Percentiles rank a stretch among this genome's conserved stretches.
Evolutionary conservation across 2,329 filamentous ascomycete species (phyloP).

Genomic region (Cladorrhinum sp.): DNA sequence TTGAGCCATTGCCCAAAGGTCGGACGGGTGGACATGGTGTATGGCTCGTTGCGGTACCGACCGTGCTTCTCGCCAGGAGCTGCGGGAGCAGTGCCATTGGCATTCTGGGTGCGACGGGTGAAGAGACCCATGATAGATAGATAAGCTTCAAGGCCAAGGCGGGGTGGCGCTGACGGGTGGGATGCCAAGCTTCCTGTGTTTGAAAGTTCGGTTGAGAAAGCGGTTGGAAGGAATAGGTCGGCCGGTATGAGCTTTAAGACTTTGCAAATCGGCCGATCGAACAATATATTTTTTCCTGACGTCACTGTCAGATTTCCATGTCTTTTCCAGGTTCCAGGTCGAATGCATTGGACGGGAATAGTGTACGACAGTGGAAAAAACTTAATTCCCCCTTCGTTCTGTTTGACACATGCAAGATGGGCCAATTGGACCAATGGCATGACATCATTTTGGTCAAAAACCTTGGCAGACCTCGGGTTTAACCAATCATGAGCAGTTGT

Average conservation of each 20-base stretch:
- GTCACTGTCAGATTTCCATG: neutral
- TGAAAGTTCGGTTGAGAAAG: neutral
- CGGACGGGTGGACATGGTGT: slow-evolving; percentile 41
- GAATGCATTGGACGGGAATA: neutral
- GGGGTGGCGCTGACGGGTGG: neutral
- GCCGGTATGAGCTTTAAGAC: neutral
- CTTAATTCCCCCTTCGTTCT: neutral
- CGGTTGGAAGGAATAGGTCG: neutral
- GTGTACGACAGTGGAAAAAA: neutral
- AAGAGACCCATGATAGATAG: slow-evolving; percentile 25
- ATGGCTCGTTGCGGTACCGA: slow-evolving; percentile 15
- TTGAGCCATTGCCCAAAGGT: slow-evolving; percentile 69
- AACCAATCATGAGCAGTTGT: neutral
- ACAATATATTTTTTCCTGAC: neutral
- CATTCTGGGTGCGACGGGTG: slow-evolving; percentile 25
- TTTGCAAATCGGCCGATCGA: neutral
- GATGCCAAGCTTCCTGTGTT: no score
- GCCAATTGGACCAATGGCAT: neutral
- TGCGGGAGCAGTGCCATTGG: slow-evolving; percentile 7
- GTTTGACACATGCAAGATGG: neutral
- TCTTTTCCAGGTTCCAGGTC: neutral
- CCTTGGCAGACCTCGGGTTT: neutral
- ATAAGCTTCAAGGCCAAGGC: neutral
- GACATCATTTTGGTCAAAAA: neutral
- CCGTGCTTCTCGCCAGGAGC: slow-evolving; percentile 3